Percentiles rank a stretch among this genome's conserved stretches.
phyloP scores from a whole-genome alignment of 768 basidiomycete genomes.

The Collybia mongolica region DNA sequence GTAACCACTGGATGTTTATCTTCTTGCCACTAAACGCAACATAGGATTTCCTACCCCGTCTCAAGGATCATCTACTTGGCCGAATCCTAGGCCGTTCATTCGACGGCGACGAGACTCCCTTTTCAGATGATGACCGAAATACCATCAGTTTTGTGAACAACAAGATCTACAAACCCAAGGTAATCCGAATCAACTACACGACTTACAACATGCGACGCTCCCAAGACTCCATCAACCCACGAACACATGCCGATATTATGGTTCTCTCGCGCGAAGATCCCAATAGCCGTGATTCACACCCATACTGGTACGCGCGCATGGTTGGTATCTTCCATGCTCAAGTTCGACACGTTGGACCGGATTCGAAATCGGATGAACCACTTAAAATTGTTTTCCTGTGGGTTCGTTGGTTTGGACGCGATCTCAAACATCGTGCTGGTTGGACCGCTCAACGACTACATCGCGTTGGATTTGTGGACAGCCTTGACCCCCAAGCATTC shows the following conservation, averaged over 20 bases:
- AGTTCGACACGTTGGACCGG: conserved; percentile 7
- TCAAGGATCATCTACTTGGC: conserved; percentile 17
- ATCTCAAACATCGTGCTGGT: conserved; percentile 22
- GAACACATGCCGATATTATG: conserved; percentile 31
- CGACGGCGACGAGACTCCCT: conserved; percentile 3
- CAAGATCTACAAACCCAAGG: conserved; percentile 17
- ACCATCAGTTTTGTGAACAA: conserved; percentile 14
- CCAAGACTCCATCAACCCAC: conserved; percentile 36
- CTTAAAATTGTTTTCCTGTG: neutral
- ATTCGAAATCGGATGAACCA: neutral
- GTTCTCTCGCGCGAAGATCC: conserved; percentile 19
- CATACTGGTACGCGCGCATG: conserved; percentile 30
- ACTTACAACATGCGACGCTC: conserved; percentile 37
- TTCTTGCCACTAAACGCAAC: too few relatives aligned
- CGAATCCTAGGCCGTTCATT: conserved; percentile 13
- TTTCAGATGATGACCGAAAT: conserved; percentile 9
- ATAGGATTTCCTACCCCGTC: conserved; percentile 25
- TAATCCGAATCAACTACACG: conserved; percentile 33
- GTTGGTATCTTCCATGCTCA: conserved; percentile 28
- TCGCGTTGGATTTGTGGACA: conserved; percentile 27
- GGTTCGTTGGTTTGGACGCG: conserved; percentile 4
- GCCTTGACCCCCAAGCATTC: neutral
- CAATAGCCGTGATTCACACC: conserved; percentile 18
- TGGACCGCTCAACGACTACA: conserved; percentile 27
- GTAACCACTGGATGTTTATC: too few relatives aligned